Conservation (phyloP, 1,139 yeast genomes). For the Lodderomyces metapsilosis region DNA sequence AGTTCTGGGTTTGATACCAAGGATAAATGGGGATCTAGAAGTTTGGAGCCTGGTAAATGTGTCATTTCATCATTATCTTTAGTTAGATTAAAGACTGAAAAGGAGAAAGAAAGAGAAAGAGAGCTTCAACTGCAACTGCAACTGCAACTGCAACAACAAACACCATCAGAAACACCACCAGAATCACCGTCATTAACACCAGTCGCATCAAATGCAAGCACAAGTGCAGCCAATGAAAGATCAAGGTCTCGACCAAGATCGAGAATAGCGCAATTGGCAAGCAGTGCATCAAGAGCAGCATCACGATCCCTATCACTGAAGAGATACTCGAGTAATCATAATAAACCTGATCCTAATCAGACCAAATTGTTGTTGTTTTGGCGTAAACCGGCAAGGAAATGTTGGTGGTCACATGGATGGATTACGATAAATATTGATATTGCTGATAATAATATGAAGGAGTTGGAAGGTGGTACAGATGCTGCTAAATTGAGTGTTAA, state of each 20-base stretch:
- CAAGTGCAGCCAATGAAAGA: conserved; percentile 20
- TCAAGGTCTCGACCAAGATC: conserved; percentile 46
- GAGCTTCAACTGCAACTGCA: too few relatives aligned
- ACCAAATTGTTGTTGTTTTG: conserved; percentile 87
- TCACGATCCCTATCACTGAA: conserved; percentile 52
- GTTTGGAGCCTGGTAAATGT: conserved; percentile 81
- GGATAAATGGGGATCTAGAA: conserved; percentile 85
- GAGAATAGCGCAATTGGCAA: conserved; percentile 42
- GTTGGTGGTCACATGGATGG: conserved; percentile 93
- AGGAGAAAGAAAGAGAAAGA: background rate
- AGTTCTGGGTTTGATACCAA: conserved; percentile 74
- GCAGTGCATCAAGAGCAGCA: conserved; percentile 46
- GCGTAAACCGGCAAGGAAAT: conserved; percentile 98
- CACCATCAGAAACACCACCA: conserved; percentile 29
- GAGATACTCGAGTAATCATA: conserved; percentile 21
- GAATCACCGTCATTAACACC: conserved; percentile 52
- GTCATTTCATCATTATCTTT: conserved; percentile 83
- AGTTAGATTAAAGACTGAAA: conserved; percentile 53
- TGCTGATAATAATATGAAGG: conserved; percentile 16
- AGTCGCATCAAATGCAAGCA: conserved; percentile 41
- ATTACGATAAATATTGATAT: conserved; percentile 49
- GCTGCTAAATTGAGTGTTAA: conserved; percentile 31
- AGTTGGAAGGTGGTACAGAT: conserved; percentile 24
- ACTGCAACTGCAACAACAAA: too few relatives aligned
- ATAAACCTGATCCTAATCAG: conserved; percentile 32